Evolutionary conservation across 2,329 filamentous ascomycete genomes (phyloP), one percentile per base, ranked within the genome.

Genomic region (Epichloe hybrida): DNA sequence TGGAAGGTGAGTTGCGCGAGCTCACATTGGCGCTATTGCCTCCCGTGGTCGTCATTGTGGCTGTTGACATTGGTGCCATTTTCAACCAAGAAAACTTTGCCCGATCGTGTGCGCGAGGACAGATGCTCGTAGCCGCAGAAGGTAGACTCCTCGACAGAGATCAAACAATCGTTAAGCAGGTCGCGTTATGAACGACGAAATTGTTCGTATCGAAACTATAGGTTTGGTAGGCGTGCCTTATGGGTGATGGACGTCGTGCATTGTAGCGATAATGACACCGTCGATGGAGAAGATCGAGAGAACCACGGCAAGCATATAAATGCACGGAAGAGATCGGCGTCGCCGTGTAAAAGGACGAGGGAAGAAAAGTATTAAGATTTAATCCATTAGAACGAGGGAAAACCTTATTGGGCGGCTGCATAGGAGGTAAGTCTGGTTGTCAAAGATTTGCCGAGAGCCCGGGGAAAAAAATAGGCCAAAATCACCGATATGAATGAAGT

Each of bases 1-100:
- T 64, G 43, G 73, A 68, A 15, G 76, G 76, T 36, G 76, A 79
- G 46, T 66, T 75, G 64, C 76, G 71, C 47, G 75, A 70, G 61
- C 72, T 77, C 52, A 68, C 68, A 66, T 72, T 73, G 54, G 70
- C 66, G 59, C 71, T 75, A 46, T 64, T 65, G 46, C 62, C 61
- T 61, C 62, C 67, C 48, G 60, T 60, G 43, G 61, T 62, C 43
- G 62, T 67, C 47, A 62, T 65, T 49, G 66, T 63, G 58, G 63
- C 64, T 53, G 65, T 61, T 51, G 64, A 68, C 56, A 69, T 63
- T 44, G 64, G 65, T 52, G 70, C 65, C 52, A 67, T 70, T 68
- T 72, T 72, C 55, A 54, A 59, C 50, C 52, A 50, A 54, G 36
- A 49, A 38, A 52, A 36, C 21, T 38, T 50, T 44, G 42, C 50